Base-by-base conservation (phyloP, 2,329 filamentous ascomycete species). In the Trichoderma gracile region DNA sequence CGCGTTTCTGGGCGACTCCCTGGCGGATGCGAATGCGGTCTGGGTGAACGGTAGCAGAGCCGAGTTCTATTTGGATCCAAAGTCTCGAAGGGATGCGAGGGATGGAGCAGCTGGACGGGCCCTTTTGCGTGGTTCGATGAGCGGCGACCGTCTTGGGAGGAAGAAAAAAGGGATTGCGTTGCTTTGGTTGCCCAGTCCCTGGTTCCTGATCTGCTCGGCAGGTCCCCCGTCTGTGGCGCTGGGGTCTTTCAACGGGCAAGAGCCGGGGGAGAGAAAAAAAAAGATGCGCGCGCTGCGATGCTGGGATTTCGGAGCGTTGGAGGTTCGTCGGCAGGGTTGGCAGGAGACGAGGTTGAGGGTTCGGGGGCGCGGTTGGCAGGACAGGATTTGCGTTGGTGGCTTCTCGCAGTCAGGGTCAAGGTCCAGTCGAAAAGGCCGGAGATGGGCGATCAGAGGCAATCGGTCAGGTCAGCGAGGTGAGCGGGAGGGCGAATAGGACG, bases 391-490 rank as follows among this genome's bases (percentile, higher is more conserved):
- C 27, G 25, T n/a, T 52, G 49, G 49, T 52, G 27, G 49, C 45
- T 38, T 38, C 33, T 55, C 42, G 40, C 63, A n/a, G 55, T 63
- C 50, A 45, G 9, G 27, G 23, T 61, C 33, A 14, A 53, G 30
- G 8, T n/a, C n/a, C n/a, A n/a, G n/a, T 54, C 27, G 30, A 46
- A 46, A 52, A 49, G 53, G 19, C 49, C 23, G 63, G 23, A 8
- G 40, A 55, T 30, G 30, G 42, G 56, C 63, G 63, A 65, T 49
- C n/a, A 25, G 42, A 40, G 53, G 40, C 33, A 63, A 59, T 64
- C 62, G 33, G 33, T 38, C 33, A 38, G 55, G 55, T 64, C 62
- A 64, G 62, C 55, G 54, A 65, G 63, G 63, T 65, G 63, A 65
- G 63, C 63, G 49, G 63, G 47, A 65, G 63, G 54, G 63, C 21